These are phyloP conservation scores for Parasarocladium wereldwijsianum DNA, from an alignment of 2,329 filamentous ascomycete genomes.

Conservation along the genomic window DNA sequence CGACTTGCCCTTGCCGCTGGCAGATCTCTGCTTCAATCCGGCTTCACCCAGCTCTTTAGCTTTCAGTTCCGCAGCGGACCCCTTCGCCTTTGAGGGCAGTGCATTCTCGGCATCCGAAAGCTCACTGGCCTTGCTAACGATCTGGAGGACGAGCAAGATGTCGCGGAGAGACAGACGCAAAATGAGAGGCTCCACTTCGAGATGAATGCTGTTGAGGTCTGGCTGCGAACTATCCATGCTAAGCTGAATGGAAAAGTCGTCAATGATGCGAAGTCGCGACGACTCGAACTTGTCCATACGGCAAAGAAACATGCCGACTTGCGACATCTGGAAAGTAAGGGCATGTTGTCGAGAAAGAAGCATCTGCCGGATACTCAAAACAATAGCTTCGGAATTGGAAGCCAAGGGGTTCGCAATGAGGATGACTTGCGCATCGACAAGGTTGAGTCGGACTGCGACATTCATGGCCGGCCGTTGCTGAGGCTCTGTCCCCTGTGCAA, in stretches of 20 bases:
- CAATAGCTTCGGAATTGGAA: slow-evolving; percentile 84
- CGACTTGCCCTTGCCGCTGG: slow-evolving; percentile 40
- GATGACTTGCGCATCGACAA: slow-evolving; percentile 93
- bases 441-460: slow-evolving; percentile 78
- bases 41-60: slow-evolving; percentile 35
- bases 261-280: slow-evolving; percentile 76
- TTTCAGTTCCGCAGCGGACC: slow-evolving; percentile 34
- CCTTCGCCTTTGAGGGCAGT: slow-evolving; percentile 10
- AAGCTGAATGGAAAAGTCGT: slow-evolving; percentile 87
- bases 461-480: slow-evolving; percentile 39
- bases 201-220: slow-evolving; percentile 62
- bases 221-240: slow-evolving; percentile 60
- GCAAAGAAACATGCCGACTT: slow-evolving; percentile 96
- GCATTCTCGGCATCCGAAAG: slow-evolving; percentile 48
- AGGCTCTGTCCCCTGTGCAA: slow-evolving; percentile 9
- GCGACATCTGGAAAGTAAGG: slow-evolving; percentile 80
- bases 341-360: slow-evolving; percentile 88
- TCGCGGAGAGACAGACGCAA: slow-evolving; percentile 82
- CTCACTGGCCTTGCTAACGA: slow-evolving; percentile 79
- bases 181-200: slow-evolving; percentile 83
- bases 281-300: slow-evolving; percentile 97
- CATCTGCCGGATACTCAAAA: slow-evolving; percentile 86
- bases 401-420: slow-evolving; percentile 89
- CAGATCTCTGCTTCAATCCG: slow-evolving; percentile 38
- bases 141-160: slow-evolving; percentile 86